phyloP scores from a whole-genome alignment of 2,329 filamentous ascomycete species.

The Rachicladosporium sp. region DNA sequence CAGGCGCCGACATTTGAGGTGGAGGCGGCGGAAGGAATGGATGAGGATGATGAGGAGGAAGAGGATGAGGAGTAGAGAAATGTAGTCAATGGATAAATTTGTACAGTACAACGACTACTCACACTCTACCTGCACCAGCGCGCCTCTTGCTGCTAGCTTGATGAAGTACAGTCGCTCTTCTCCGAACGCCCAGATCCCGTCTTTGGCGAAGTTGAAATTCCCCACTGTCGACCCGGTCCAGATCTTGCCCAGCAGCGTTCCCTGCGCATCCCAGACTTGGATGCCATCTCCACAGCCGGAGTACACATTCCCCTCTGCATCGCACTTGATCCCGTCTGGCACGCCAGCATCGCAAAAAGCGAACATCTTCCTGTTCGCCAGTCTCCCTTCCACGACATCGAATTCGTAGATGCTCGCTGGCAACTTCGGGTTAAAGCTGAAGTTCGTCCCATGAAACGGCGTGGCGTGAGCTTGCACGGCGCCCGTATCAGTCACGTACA shows the following conservation, averaged over 20 bases:
- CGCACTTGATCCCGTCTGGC: slow-evolving; percentile 48
- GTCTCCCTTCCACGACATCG: slow-evolving; percentile 17
- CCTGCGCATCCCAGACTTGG: slow-evolving; percentile 40
- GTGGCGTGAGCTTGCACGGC: slow-evolving; percentile 18
- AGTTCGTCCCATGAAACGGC: slow-evolving; percentile 11
- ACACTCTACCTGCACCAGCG: slow-evolving; percentile 9
- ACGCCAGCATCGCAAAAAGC: slow-evolving; percentile 41
- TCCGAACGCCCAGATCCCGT: slow-evolving; percentile 11
- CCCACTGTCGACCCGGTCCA: slow-evolving; percentile 31
- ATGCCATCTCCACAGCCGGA: slow-evolving; percentile 43
- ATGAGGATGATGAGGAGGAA: slow-evolving; percentile 81
- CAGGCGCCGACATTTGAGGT: slow-evolving; percentile 86
- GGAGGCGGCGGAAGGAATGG: slow-evolving; percentile 81
- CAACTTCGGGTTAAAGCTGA: slow-evolving; percentile 19
- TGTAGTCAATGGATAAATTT: too few relatives aligned
- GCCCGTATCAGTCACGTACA: slow-evolving; percentile 46
- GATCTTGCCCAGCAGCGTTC: slow-evolving; percentile 45
- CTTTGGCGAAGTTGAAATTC: slow-evolving; percentile 16
- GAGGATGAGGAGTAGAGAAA: slow-evolving; percentile 36
- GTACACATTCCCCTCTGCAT: slow-evolving; percentile 44
- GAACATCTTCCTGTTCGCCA: slow-evolving; percentile 32
- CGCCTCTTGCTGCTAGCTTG: slow-evolving; percentile 7
- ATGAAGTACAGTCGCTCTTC: slow-evolving; percentile 12
- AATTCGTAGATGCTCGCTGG: slow-evolving; percentile 28
- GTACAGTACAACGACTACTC: slow-evolving; percentile 1